Conservation (phyloP, 2,329 filamentous ascomycete species). For the Aspergillus neotritici region DNA sequence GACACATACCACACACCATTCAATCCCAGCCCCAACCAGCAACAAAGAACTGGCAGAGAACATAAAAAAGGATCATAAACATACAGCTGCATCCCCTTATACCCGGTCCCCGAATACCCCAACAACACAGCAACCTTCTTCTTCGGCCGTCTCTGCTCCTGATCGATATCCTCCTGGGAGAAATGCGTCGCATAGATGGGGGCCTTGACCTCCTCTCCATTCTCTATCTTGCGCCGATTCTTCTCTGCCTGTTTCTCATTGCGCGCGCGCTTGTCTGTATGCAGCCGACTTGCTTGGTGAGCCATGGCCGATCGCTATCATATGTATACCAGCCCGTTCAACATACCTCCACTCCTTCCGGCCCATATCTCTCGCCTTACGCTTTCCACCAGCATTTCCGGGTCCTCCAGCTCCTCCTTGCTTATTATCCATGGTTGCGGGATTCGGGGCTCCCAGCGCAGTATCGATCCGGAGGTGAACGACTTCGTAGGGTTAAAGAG, state of each 20-base stretch:
- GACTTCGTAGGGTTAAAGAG: too few species aligned
- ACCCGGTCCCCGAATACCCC: slow-evolving; percentile 92
- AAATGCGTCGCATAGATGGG: slow-evolving; percentile 56
- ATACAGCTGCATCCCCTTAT: slow-evolving; percentile 90
- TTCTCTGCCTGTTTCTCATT: slow-evolving; percentile 46
- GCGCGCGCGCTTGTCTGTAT: slow-evolving; percentile 49
- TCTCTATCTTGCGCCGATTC: slow-evolving; percentile 53
- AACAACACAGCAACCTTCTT: slow-evolving; percentile 94
- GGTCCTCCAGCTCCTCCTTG: slow-evolving; percentile 25
- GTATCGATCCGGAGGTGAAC: too few species aligned
- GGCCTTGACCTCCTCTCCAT: slow-evolving; percentile 36
- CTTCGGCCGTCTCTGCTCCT: slow-evolving; percentile 83
- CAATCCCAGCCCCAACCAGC: too few species aligned
- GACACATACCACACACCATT: not conserved
- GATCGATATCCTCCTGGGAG: slow-evolving; percentile 75
- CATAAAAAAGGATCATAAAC: slow-evolving; percentile 7
- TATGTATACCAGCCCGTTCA: not conserved
- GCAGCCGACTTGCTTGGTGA: slow-evolving; percentile 50
- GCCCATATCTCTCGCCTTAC: slow-evolving; percentile 63
- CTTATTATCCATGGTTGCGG: slow-evolving; percentile 31
- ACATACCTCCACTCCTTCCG: slow-evolving; percentile 60
- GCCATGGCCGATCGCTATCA: slow-evolving; percentile 20
- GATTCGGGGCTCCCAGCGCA: too few species aligned
- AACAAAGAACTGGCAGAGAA: not conserved
- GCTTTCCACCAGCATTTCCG: slow-evolving; percentile 33